phyloP scores from a whole-genome alignment of 495 filamentous ascomycete genomes.

The Talaromyces borbonicus region DNA sequence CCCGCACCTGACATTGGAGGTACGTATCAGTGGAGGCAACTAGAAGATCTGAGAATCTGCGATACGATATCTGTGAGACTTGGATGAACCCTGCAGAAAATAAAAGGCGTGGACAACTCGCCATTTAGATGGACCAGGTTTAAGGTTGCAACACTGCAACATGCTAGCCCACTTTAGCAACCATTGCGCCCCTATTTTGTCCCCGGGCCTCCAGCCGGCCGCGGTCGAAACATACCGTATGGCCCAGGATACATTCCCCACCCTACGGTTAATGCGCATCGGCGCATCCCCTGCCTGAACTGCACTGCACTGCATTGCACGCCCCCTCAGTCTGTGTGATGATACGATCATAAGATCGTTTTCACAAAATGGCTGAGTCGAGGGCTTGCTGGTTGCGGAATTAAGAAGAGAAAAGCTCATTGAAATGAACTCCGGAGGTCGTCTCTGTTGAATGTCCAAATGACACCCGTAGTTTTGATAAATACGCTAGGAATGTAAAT shows the following conservation, averaged over 20 bases:
- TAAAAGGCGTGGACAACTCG: background rate
- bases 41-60: background rate
- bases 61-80: background rate
- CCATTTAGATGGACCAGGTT: background rate
- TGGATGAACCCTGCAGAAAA: background rate
- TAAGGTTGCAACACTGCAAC: background rate
- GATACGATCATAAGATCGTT: background rate
- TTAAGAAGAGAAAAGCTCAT: background rate
- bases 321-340: background rate
- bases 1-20: background rate
- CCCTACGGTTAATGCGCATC: background rate
- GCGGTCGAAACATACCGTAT: too few species aligned
- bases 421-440: background rate
- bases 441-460: background rate
- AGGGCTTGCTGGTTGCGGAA: background rate
- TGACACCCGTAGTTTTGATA: background rate
- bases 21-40: background rate
- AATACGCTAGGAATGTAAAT: background rate
- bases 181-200: background rate
- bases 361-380: background rate
- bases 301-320: background rate
- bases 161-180: background rate
- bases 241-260: background rate
- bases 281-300: background rate
- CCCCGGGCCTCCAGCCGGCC: too few species aligned